These are phyloP conservation scores for Exophiala mesophila DNA, from an alignment of 2,329 filamentous ascomycete species.

Conservation along the genomic window DNA sequence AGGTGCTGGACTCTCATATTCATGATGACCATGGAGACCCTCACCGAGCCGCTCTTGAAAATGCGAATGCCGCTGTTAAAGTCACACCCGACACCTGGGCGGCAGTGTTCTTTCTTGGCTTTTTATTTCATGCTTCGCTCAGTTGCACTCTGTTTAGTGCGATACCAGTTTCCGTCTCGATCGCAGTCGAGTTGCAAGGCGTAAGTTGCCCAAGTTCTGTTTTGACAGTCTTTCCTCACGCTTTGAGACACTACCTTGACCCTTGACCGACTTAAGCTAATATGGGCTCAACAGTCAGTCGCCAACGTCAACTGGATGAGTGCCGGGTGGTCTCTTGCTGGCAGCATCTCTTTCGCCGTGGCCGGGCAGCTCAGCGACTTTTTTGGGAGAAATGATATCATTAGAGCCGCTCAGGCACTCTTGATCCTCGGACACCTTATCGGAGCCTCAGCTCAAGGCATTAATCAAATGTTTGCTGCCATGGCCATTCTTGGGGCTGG, in stretches of 20 bases:
- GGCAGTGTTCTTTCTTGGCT: slow-evolving; percentile 7
- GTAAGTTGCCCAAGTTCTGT: no score
- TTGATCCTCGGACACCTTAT: slow-evolving; percentile 9
- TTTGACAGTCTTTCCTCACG: no score
- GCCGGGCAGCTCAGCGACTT: slow-evolving; percentile 9
- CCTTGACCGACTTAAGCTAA: no score
- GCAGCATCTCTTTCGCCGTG: slow-evolving; percentile 2
- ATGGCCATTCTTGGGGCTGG: slow-evolving; percentile 10
- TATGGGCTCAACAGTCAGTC: no score
- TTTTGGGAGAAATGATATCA: slow-evolving; percentile 2
- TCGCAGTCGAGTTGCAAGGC: slow-evolving; percentile 6
- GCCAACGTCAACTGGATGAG: slow-evolving; percentile 8
- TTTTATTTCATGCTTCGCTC: slow-evolving; percentile 3
- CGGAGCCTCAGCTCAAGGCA: slow-evolving; percentile 3
- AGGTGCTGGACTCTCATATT: slow-evolving; percentile 3
- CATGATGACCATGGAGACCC: slow-evolving; percentile 2
- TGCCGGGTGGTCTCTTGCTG: slow-evolving; percentile 5
- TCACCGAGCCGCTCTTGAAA: slow-evolving; percentile 5
- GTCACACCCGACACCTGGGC: slow-evolving; percentile 1
- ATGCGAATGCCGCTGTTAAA: neutral
- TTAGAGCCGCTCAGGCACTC: slow-evolving; percentile 1
- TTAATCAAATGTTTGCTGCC: slow-evolving; percentile 6
- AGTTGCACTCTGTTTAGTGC: slow-evolving; percentile 2
- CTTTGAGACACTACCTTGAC: no score
- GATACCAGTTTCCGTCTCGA: slow-evolving; percentile 1